A percentile compares a stretch with the other conserved stretches of the same genome.
Conservation (phyloP, 306 rosid species). For the Sechiopsis laciniata region DNA sequence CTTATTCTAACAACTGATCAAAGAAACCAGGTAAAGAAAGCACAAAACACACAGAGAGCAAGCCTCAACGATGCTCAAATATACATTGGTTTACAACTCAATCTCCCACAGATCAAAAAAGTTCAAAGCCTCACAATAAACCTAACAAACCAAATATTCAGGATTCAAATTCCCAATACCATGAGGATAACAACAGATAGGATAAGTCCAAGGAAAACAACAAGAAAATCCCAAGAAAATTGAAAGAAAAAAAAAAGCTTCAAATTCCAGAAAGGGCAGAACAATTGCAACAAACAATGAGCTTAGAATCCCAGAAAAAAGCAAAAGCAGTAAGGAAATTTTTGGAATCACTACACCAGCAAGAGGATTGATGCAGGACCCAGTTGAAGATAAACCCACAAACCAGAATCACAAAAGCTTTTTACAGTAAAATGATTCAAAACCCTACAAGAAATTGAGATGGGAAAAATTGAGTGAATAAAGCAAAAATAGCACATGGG, state of each 20-base stretch:
- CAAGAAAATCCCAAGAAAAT: neutral
- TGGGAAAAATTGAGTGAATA: neutral
- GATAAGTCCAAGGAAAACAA: neutral
- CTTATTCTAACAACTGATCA: no score
- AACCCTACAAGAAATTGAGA: neutral
- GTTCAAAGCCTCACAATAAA: conserved; percentile 29
- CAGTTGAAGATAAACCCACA: conserved; percentile 26
- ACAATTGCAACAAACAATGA: neutral
- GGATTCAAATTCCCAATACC: neutral
- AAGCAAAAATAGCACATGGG: conserved; percentile 4
- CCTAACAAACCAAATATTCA: neutral
- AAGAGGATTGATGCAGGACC: conserved; percentile 9
- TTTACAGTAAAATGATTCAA: neutral
- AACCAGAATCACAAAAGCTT: conserved; percentile 20
- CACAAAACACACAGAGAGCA: neutral
- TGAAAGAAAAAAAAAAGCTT: neutral
- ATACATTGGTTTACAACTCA: conserved; percentile 8
- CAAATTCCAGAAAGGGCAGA: neutral
- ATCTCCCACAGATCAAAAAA: conserved; percentile 30
- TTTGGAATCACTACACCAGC: no score
- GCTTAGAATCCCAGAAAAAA: no score
- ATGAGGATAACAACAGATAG: neutral
- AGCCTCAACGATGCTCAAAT: conserved; percentile 16
- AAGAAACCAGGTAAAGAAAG: no score
- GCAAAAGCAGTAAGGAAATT: no score